Conservation (phyloP, 2,329 filamentous ascomycete genomes). For the Amylocarpus encephaloides region DNA sequence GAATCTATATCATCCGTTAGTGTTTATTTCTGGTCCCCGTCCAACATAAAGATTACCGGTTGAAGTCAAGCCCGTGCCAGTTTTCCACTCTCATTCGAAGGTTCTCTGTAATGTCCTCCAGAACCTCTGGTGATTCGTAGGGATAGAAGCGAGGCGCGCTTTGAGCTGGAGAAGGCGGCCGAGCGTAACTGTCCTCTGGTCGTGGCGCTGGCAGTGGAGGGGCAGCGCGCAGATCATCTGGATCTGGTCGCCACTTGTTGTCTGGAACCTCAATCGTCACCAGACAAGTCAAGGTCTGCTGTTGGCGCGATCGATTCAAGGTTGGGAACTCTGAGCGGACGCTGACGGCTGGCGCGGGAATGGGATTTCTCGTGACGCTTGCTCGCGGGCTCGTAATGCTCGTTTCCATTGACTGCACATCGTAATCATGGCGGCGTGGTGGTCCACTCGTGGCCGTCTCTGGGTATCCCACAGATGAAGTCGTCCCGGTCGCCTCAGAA, state of each 20-base stretch:
- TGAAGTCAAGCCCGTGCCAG: slow-evolving; percentile 94
- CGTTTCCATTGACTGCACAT: slow-evolving; percentile 93
- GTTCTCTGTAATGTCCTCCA: slow-evolving; percentile 82
- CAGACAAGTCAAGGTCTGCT: slow-evolving; percentile 90
- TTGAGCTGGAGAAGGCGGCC: slow-evolving; percentile 51
- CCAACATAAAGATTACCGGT: slow-evolving; percentile 45
- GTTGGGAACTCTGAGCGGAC: slow-evolving; percentile 97
- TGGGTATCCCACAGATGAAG: slow-evolving; percentile 74
- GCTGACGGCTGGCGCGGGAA: slow-evolving; percentile 84
- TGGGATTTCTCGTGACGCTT: slow-evolving; percentile 69
- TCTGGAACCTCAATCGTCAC: slow-evolving; percentile 92
- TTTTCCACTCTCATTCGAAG: slow-evolving; percentile 88
- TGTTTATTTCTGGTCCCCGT: too few species aligned
- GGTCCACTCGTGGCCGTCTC: slow-evolving; percentile 66
- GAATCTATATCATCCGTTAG: slow-evolving; percentile 50
- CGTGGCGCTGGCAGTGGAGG: slow-evolving; percentile 38
- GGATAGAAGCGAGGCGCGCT: slow-evolving; percentile 54
- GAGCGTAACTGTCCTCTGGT: slow-evolving; percentile 48
- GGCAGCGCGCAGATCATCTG: slow-evolving; percentile 65
- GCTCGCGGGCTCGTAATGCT: slow-evolving; percentile 67
- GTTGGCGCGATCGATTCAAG: slow-evolving; percentile 81
- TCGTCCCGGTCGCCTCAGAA: slow-evolving; percentile 66
- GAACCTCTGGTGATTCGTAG: slow-evolving; percentile 67
- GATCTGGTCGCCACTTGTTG: slow-evolving; percentile 81
- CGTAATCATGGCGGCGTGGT: slow-evolving; percentile 80